Base-by-base conservation (phyloP, 257 asterid species). In the Euphrasia confusa region DNA sequence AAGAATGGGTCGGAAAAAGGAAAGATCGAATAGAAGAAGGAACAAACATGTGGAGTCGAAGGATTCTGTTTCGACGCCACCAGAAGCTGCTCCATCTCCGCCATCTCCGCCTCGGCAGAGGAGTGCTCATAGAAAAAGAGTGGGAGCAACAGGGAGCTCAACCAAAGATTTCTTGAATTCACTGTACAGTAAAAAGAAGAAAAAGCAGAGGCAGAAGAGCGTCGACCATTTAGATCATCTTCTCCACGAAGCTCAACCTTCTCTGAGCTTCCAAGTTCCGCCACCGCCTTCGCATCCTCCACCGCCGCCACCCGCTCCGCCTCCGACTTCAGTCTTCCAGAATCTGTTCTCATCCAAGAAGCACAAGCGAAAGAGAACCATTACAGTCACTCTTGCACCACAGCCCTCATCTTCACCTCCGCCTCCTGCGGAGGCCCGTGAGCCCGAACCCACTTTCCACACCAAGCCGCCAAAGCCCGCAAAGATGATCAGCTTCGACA, bases 101-200 rank as follows among this genome's bases (percentile, higher is more conserved):
- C 88, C 83, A 0, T 79, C 82, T 0, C 65, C 62, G 69, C 75
- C 74, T 37, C 66, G 49, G 81, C 75, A 72, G 21, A 77, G 65
- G 45, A 78, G 83, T 61, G 78, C 70, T 5, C 87, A 75, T 17
- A 63, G 79, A 66, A 84, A 83, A 71, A 78, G 94, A 73, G 75
- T 77, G 30, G 89, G 94, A 2, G 73, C 77, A 48, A 50, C 75
- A 3, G 77, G 74, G 63, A 87, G 67, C 70, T 79, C 93, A 2
- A 85, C 96, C 0, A 92, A 89, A 47, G 94, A 80, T 71, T 89
- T 92, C 68, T 49, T 84, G 59, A 81, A 83, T 30, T 89, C 99
- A 14, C 78, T 92, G 7, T 83, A 84, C 75, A 77, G 74, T 39
- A 91, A 89, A 61, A 92, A 80, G 81, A 86, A 86, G 81, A 89